Percentiles rank a stretch among this genome's conserved stretches.
Evolutionary conservation across 345 rosid species (phyloP).

Genomic region (Raphanus sativus): DNA sequence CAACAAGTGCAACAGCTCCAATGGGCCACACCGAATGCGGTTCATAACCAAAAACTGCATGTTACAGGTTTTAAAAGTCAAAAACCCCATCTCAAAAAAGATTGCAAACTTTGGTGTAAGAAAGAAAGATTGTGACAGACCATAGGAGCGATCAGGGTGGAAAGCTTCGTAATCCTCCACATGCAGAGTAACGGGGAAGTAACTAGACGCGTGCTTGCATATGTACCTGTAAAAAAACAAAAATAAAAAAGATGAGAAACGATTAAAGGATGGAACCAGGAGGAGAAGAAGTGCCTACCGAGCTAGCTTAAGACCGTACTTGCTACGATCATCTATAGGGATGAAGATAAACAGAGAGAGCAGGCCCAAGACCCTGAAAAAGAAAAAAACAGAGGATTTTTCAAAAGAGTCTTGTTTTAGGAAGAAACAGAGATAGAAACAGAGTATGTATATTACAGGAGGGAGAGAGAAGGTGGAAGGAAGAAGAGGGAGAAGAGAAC

Average conservation of each 20-base stretch:
- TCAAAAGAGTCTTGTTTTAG: not conserved
- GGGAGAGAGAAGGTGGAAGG: constrained; percentile 56
- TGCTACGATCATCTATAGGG: constrained; percentile 62
- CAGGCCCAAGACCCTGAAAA: constrained; percentile 53
- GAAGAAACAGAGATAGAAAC: not conserved
- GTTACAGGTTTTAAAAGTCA: constrained; percentile 8
- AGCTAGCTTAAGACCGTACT: constrained; percentile 60
- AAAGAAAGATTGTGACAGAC: constrained; percentile 35
- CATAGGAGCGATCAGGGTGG: constrained; percentile 64
- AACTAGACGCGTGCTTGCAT: constrained; percentile 65
- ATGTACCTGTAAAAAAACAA: constrained; percentile 51
- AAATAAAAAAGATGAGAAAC: not conserved
- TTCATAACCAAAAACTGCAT: constrained; percentile 86
- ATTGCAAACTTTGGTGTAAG: constrained; percentile 9
- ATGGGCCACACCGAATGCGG: constrained; percentile 92
- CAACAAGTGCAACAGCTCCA: constrained; percentile 71
- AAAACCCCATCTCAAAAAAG: constrained; percentile 25
- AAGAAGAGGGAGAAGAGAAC: constrained; percentile 53
- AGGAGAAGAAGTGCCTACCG: constrained; percentile 41
- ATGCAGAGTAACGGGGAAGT: constrained; percentile 73
- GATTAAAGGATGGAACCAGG: not conserved
- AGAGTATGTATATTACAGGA: constrained; percentile 44
- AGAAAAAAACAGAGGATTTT: constrained; percentile 27
- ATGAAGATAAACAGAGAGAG: constrained; percentile 61
- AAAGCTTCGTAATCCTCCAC: constrained; percentile 72